Percentiles rank a stretch among this genome's conserved stretches.
phyloP scores from a whole-genome alignment of 2,329 filamentous ascomycete species.

The Fusarium xyrophilum region DNA sequence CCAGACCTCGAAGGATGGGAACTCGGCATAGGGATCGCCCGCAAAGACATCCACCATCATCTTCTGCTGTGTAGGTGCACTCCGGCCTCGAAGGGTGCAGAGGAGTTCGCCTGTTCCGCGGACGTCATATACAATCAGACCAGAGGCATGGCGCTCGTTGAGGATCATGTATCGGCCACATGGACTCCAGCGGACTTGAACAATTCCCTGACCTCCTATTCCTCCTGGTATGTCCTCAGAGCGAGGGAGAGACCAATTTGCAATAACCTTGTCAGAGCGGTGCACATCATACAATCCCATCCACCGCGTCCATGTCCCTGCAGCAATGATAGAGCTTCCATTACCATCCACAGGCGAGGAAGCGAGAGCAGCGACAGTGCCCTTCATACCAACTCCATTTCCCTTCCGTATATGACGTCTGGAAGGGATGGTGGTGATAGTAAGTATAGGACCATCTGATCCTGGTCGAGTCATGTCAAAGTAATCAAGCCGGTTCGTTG shows the following conservation, averaged over 20 bases:
- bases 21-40: constrained; percentile 40
- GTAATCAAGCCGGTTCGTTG: constrained; percentile 63
- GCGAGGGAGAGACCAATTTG: constrained; percentile 67
- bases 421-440: constrained; percentile 67
- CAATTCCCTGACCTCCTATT: constrained; percentile 68
- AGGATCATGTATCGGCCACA: constrained; percentile 69
- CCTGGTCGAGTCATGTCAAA: constrained; percentile 65
- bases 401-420: constrained; percentile 65
- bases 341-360: constrained; percentile 50
- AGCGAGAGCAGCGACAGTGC: constrained; percentile 64
- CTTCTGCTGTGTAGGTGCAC: constrained; percentile 61
- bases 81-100: constrained; percentile 59
- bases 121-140: constrained; percentile 68
- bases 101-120: constrained; percentile 65
- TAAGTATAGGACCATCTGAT: constrained; percentile 57
- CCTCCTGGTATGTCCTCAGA: constrained; percentile 65
- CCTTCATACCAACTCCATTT: constrained; percentile 69
- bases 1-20: constrained; percentile 66
- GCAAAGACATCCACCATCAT: constrained; percentile 63
- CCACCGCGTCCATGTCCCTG: constrained; percentile 69
- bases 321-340: constrained; percentile 57
- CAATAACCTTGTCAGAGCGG: constrained; percentile 60
- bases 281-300: constrained; percentile 68
- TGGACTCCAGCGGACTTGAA: constrained; percentile 66
- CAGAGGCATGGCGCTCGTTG: constrained; percentile 63